Conservation (phyloP, 495 filamentous ascomycete genomes). For the Xylaria telfairii region DNA sequence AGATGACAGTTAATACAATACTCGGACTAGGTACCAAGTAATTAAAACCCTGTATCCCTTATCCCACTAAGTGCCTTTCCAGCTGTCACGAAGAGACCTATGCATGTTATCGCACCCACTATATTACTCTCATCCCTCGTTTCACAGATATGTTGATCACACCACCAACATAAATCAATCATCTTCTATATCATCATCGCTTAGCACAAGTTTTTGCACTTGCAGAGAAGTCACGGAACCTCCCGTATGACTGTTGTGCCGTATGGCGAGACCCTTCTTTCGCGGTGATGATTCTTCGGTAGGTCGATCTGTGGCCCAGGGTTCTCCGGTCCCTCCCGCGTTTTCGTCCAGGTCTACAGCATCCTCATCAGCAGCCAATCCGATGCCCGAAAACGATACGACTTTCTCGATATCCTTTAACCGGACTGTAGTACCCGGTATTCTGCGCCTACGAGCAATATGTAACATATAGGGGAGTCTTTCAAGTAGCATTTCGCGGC, state of each 20-base stretch:
- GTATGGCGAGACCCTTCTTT: conserved; percentile 47
- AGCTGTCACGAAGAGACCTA: neutral
- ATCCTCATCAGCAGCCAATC: conserved; percentile 49
- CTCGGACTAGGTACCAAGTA: neutral
- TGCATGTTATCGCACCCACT: neutral
- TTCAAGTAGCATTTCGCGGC: conserved; percentile 78
- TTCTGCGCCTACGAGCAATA: conserved; percentile 56
- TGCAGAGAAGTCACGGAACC: conserved; percentile 38
- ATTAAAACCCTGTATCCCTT: neutral
- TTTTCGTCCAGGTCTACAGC: conserved; percentile 56
- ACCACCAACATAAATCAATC: conserved; percentile 47
- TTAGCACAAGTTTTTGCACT: conserved; percentile 73
- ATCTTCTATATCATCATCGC: conserved; percentile 97
- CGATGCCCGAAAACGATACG: conserved; percentile 67
- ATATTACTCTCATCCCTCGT: neutral
- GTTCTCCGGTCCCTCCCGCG: conserved; percentile 47
- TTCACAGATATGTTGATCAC: neutral
- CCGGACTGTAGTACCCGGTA: conserved; percentile 33
- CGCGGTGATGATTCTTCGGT: conserved; percentile 50
- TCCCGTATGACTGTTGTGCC: conserved; percentile 32
- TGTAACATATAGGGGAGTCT: conserved; percentile 82
- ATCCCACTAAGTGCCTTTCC: neutral
- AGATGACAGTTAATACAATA: neutral
- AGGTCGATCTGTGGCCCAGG: conserved; percentile 65
- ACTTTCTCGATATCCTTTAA: conserved; percentile 68